These are phyloP conservation scores for Withania somnifera DNA, from an alignment of 305 asterid genomes.

Conservation along the genomic window DNA sequence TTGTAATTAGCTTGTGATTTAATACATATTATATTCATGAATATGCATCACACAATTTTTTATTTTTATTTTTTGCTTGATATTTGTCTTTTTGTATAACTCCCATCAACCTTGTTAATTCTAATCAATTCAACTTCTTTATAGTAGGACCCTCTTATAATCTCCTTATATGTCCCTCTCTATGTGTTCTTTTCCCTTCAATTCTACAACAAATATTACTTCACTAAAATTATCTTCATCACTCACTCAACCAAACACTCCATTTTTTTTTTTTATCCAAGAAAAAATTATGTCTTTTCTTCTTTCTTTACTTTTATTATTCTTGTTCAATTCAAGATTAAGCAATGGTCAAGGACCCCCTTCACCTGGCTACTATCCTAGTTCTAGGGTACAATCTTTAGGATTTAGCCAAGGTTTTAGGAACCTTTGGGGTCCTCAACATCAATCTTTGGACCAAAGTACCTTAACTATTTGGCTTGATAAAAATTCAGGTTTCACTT, in stretches of 20 bases:
- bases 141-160: conserved; percentile 20
- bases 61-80: neutral
- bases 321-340: conserved; percentile 14
- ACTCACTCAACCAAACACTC: neutral
- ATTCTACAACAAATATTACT: neutral
- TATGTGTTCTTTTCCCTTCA: neutral
- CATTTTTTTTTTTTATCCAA: neutral
- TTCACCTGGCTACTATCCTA: conserved; percentile 73
- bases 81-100: conserved; percentile 25
- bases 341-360: conserved; percentile 58
- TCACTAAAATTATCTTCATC: neutral
- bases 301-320: conserved; percentile 19
- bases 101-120: conserved; percentile 24
- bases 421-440: conserved; percentile 83
- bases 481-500: conserved; percentile 30
- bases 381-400: conserved; percentile 33
- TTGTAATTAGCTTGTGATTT: too few relatives aligned
- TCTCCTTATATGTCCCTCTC: conserved; percentile 31
- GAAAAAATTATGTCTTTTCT: conserved; percentile 26
- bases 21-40: neutral
- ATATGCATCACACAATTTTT: too few relatives aligned
- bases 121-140: conserved; percentile 12
- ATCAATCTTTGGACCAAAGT: conserved; percentile 51
- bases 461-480: conserved; percentile 70
- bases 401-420: conserved; percentile 41